Conservation (phyloP, 495 filamentous ascomycete genomes). For the Trichoderma orchidacearum region DNA sequence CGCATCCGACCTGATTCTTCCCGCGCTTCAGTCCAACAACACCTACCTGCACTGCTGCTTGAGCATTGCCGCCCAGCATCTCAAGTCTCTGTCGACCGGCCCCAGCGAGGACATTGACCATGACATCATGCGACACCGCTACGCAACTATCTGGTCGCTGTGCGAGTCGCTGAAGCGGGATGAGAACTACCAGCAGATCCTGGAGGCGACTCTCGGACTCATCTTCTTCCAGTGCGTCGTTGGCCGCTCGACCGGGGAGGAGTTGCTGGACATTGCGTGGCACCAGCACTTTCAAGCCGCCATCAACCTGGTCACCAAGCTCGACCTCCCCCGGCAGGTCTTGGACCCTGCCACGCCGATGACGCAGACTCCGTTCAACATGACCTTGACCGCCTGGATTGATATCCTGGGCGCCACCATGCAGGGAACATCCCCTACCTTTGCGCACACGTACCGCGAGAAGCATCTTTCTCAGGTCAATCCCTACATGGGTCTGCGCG, state of each 20-base stretch:
- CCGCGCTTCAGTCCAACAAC: conserved; percentile 77
- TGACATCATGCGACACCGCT: conserved; percentile 89
- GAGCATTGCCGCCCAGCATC: conserved; percentile 89
- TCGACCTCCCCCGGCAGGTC: conserved; percentile 59
- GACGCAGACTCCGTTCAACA: conserved; percentile 74
- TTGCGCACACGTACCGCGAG: conserved; percentile 82
- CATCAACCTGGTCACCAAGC: conserved; percentile 64
- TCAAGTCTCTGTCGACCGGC: conserved; percentile 59
- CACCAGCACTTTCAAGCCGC: conserved; percentile 91
- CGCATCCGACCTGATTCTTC: conserved; percentile 67
- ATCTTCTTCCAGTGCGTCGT: conserved; percentile 97
- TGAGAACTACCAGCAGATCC: conserved; percentile 69
- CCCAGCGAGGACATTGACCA: conserved; percentile 65
- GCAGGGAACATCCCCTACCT: conserved; percentile 69
- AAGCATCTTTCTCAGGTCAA: conserved; percentile 66
- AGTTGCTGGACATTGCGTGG: conserved; percentile 90
- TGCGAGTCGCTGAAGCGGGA: conserved; percentile 74
- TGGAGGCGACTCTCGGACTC: conserved; percentile 90
- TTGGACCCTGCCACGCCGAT: conserved; percentile 42
- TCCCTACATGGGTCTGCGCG: conserved; percentile 59
- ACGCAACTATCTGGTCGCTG: conserved; percentile 72
- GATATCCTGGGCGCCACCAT: conserved; percentile 94
- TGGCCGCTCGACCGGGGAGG: conserved; percentile 62
- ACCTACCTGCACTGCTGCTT: conserved; percentile 92
- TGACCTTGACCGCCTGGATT: conserved; percentile 91